phyloP scores from a whole-genome alignment of 441 rosid genomes.

The Gossypium schwendimanii region DNA sequence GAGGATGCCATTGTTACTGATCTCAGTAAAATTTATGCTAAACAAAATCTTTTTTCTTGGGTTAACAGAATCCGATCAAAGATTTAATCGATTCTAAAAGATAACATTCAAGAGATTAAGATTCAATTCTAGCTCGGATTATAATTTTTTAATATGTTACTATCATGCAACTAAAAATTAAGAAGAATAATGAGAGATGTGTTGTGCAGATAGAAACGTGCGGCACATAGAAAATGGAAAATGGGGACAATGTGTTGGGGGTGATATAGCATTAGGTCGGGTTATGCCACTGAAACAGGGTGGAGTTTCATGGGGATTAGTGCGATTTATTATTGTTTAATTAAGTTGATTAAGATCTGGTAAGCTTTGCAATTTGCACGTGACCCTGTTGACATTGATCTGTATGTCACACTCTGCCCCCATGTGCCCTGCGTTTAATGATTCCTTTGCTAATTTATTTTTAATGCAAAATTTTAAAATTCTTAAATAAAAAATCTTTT shows the following conservation, averaged over 20 bases:
- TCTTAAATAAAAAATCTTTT: neutral
- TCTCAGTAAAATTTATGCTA: neutral
- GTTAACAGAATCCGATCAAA: neutral
- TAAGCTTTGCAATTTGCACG: conserved; percentile 8
- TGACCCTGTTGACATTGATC: conserved; percentile 7
- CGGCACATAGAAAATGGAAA: neutral
- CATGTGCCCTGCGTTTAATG: conserved; percentile 7
- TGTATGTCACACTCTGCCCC: neutral
- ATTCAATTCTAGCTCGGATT: neutral
- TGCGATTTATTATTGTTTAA: neutral
- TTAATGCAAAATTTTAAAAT: neutral
- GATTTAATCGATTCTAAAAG: neutral
- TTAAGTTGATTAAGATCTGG: neutral
- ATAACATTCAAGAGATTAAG: neutral
- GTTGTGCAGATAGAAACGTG: neutral
- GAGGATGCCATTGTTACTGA: neutral
- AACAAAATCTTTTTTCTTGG: neutral
- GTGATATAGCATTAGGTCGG: neutral
- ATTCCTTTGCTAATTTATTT: neutral
- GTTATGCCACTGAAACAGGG: conserved; percentile 1
- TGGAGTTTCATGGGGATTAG: neutral
- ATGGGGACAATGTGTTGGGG: neutral
- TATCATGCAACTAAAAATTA: too few species aligned
- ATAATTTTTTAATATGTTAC: too few species aligned
- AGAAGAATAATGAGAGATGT: neutral